Evolutionary conservation across 2,329 filamentous ascomycete genomes (phyloP).

Genomic region (Pyricularia pennisetigena): DNA sequence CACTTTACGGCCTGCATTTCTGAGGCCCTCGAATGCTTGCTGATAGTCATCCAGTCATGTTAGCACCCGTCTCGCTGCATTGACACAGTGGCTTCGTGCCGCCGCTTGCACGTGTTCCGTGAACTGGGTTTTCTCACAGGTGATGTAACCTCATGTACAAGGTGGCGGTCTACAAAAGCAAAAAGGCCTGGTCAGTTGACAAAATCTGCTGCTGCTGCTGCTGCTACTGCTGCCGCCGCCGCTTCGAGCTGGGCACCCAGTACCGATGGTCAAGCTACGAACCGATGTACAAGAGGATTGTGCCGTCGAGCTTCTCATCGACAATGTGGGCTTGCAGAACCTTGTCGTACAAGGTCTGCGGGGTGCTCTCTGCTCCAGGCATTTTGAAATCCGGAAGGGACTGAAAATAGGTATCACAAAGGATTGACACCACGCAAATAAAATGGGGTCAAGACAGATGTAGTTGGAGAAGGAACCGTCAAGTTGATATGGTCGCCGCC

Average conservation of each 20-base stretch:
- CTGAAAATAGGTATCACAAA: conserved; percentile 1
- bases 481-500: not conserved
- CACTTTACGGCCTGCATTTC: conserved; percentile 79
- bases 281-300: conserved; percentile 89
- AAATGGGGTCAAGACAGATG: not conserved
- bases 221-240: conserved; percentile 3
- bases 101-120: not conserved
- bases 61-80: conserved; percentile 6
- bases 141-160: conserved; percentile 97
- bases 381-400: conserved; percentile 34
- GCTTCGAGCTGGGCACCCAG: not conserved
- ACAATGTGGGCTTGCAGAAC: conserved; percentile 92
- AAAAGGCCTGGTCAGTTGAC: not conserved
- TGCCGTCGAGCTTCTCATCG: conserved; percentile 90
- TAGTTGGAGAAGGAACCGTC: not conserved
- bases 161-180: conserved; percentile 62
- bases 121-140: conserved; percentile 49
- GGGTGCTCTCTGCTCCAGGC: conserved; percentile 62
- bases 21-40: conserved; percentile 96
- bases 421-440: not conserved
- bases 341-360: conserved; percentile 93
- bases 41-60: conserved; percentile 23
- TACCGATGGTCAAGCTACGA: conserved; percentile 20
- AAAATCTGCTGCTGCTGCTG: not conserved
- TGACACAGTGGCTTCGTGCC: not conserved